Conservation (phyloP, 208 protist species). For the Phytomonas sp. region DNA sequence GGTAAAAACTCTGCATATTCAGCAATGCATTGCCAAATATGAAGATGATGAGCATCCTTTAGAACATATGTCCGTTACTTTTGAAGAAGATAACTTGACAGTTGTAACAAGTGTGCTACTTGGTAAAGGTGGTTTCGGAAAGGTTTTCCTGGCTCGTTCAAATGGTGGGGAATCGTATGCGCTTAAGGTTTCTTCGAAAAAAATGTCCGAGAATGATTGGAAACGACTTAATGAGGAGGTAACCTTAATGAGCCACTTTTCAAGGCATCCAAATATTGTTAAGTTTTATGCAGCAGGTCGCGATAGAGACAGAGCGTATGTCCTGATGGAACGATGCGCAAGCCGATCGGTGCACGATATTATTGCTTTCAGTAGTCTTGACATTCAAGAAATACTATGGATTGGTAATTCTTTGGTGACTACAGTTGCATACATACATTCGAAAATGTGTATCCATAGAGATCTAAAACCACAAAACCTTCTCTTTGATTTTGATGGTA, state of each 20-base stretch:
- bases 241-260: slow-evolving; percentile 80
- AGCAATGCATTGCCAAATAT: slow-evolving; percentile 46
- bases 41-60: slow-evolving; percentile 40
- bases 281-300: slow-evolving; percentile 64
- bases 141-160: slow-evolving; percentile 66
- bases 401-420: slow-evolving; percentile 75
- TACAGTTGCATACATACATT: slow-evolving; percentile 81
- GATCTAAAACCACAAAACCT: slow-evolving; percentile 90
- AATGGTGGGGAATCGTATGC: slow-evolving; percentile 71
- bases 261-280: slow-evolving; percentile 83
- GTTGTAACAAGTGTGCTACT: slow-evolving; percentile 60
- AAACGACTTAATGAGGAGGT: slow-evolving; percentile 78
- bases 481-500: slow-evolving; percentile 82
- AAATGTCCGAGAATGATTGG: slow-evolving; percentile 76
- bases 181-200: slow-evolving; percentile 80
- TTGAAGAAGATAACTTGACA: slow-evolving; percentile 61
- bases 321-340: slow-evolving; percentile 84
- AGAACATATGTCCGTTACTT: slow-evolving; percentile 61
- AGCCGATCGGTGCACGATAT: slow-evolving; percentile 70
- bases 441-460: slow-evolving; percentile 82
- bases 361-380: slow-evolving; percentile 45
- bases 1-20: slow-evolving; percentile 60
- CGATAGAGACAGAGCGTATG: slow-evolving; percentile 68
- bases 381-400: slow-evolving; percentile 75
- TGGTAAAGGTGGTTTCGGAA: slow-evolving; percentile 82